Conservation (phyloP, 306 rosid species). For the Quercus bicolor region DNA sequence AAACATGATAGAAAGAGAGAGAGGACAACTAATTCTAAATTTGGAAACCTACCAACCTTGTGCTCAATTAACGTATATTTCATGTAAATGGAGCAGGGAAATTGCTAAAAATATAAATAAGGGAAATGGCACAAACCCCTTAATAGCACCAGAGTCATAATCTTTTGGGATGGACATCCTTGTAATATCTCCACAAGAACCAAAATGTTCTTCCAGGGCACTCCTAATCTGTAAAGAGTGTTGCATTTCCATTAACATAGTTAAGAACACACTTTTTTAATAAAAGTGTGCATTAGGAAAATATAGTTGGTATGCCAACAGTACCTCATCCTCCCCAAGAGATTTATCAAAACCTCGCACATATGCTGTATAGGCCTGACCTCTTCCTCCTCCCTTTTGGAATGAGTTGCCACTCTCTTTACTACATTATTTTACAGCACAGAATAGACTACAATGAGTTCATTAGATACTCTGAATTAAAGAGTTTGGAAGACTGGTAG, state of each 20-base stretch:
- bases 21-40: not conserved
- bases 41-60: not conserved
- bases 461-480: not conserved
- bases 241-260: not conserved
- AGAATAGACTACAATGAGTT: not conserved
- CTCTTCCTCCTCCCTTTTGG: slow-evolving; percentile 51
- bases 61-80: not conserved
- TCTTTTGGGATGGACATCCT: slow-evolving; percentile 77
- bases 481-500: not conserved
- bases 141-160: slow-evolving; percentile 46
- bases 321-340: slow-evolving; percentile 69
- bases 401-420: slow-evolving; percentile 41
- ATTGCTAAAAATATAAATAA: not conserved
- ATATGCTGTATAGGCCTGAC: slow-evolving; percentile 41
- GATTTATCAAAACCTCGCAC: slow-evolving; percentile 66
- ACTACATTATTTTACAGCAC: slow-evolving; percentile 16
- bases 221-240: slow-evolving; percentile 40
- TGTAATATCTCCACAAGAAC: slow-evolving; percentile 63
- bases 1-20: not conserved
- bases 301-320: not conserved
- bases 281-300: not conserved
- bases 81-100: not conserved
- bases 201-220: slow-evolving; percentile 51
- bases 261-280: not conserved
- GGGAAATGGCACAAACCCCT: slow-evolving; percentile 48